Evolutionary conservation across 768 basidiomycete species (phyloP).

Genomic region (Trametes punicea): DNA sequence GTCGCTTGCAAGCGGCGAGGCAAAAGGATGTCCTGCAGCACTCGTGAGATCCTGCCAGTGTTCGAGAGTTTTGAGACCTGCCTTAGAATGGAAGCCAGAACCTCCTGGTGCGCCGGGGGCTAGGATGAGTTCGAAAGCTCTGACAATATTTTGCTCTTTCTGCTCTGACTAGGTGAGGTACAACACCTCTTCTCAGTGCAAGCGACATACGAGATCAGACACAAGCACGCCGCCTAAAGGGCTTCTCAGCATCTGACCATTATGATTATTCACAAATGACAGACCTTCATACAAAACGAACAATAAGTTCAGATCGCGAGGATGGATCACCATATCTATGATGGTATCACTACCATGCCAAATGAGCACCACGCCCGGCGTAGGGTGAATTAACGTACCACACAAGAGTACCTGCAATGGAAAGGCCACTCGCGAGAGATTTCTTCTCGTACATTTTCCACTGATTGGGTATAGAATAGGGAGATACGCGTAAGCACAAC

Average conservation of each 20-base stretch:
- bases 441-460: slow-evolving; percentile 73
- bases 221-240: slow-evolving; percentile 55
- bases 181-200: background rate
- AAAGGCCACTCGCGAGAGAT: slow-evolving; percentile 40
- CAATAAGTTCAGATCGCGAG: slow-evolving; percentile 66
- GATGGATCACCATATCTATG: slow-evolving; percentile 64
- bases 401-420: slow-evolving; percentile 30
- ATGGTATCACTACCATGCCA: slow-evolving; percentile 33
- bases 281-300: slow-evolving; percentile 75
- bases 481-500: slow-evolving; percentile 61
- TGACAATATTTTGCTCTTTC: slow-evolving; percentile 49
- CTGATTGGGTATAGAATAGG: slow-evolving; percentile 67
- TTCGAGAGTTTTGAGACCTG: slow-evolving; percentile 28
- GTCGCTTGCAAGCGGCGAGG: slow-evolving; percentile 72
- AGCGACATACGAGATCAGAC: slow-evolving; percentile 49
- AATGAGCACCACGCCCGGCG: background rate
- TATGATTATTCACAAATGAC: slow-evolving; percentile 12
- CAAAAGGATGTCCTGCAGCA: slow-evolving; percentile 56
- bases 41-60: background rate
- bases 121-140: slow-evolving; percentile 66
- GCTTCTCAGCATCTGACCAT: background rate
- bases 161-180: slow-evolving; percentile 28
- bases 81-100: slow-evolving; percentile 53
- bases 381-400: slow-evolving; percentile 33
- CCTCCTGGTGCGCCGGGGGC: slow-evolving; percentile 85